Base-by-base conservation (phyloP, 2,329 filamentous ascomycete genomes). In the Diaporthe ampelina region DNA sequence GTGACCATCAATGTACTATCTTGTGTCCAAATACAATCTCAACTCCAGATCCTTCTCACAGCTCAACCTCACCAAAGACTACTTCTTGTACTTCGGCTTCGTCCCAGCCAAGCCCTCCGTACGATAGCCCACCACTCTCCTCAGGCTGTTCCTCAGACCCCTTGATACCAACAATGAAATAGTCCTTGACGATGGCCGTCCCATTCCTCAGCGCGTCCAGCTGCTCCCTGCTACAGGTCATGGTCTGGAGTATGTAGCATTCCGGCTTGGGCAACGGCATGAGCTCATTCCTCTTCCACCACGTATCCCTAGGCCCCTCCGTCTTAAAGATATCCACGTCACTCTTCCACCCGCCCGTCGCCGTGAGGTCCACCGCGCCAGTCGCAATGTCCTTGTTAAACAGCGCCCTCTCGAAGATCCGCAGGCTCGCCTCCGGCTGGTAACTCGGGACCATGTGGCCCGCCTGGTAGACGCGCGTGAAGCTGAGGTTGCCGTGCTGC, bases 401-500 rank as follows among this genome's bases (percentile, higher is more conserved):
- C 76, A 90, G 82, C 9, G 87, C 86, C 24, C 89, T 83, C 45
- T 86, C 85, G 76, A 89, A 90, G 56, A 88, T 81, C 67, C 83
- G 81, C 76, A 87, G 81, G 0, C 84, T 78, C 0, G 86, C 85
- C 57, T 84, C 79, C 4, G 87, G 87, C 79, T 89, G 87, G 74
- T 86, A 86, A 43, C 82, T 86, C 0, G 86, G 85, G 3, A 87
- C 85, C 77, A 88, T 85, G 76, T 91, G 89, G 0, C 89, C 89
- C 3, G 89, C 85, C 76, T 90, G 84, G 77, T 88, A 90, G 17
- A 91, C 85, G 0, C 89, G 84, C 11, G 86, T 87, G 79, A 91
- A 91, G 3, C 87, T 88, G 57, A 91, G 85, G 75, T 93, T 93
- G 3, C 91, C 92, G 76, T 88, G 90, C 79, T 94, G 91, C 1